A percentile compares a stretch with the other conserved stretches of the same genome.
phyloP scores from a whole-genome alignment of 1,284 basidiomycete species.

The Melampsora americana region DNA sequence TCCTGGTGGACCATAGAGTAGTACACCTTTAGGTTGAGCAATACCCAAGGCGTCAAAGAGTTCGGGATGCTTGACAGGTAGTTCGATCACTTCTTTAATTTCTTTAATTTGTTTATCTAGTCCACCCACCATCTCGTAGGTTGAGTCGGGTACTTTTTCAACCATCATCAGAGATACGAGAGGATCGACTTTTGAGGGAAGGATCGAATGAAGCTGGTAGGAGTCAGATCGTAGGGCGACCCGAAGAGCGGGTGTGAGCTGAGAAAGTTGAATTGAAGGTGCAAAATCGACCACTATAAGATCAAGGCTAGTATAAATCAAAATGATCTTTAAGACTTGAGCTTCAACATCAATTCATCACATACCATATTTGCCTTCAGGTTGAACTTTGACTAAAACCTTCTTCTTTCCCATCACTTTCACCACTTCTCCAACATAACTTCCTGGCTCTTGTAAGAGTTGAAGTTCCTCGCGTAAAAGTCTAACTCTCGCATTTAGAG shows the following conservation, averaged over 20 bases:
- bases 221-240: conserved; percentile 94
- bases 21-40: conserved; percentile 89
- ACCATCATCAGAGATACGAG: conserved; percentile 99
- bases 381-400: conserved; percentile 96
- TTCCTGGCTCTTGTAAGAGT: conserved; percentile 90
- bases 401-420: conserved; percentile 99
- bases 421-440: conserved; percentile 95
- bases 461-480: conserved; percentile 89
- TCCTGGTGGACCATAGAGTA: conserved; percentile 97
- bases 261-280: conserved; percentile 74
- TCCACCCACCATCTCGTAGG: conserved; percentile 99
- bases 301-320: neutral
- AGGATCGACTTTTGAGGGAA: conserved; percentile 74
- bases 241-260: conserved; percentile 80
- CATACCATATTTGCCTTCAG: conserved; percentile 95
- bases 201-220: conserved; percentile 79
- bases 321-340: neutral
- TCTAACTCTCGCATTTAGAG: conserved; percentile 60
- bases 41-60: conserved; percentile 94
- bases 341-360: conserved; percentile 21
- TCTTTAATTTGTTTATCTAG: conserved; percentile 98
- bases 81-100: conserved; percentile 98
- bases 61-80: conserved; percentile 97
- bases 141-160: conserved; percentile 98
- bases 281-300: conserved; percentile 85